Evolutionary conservation across 441 rosid genomes (phyloP), one percentile per base, ranked within the genome.

Genomic region (Arabidopsis hybrid): DNA sequence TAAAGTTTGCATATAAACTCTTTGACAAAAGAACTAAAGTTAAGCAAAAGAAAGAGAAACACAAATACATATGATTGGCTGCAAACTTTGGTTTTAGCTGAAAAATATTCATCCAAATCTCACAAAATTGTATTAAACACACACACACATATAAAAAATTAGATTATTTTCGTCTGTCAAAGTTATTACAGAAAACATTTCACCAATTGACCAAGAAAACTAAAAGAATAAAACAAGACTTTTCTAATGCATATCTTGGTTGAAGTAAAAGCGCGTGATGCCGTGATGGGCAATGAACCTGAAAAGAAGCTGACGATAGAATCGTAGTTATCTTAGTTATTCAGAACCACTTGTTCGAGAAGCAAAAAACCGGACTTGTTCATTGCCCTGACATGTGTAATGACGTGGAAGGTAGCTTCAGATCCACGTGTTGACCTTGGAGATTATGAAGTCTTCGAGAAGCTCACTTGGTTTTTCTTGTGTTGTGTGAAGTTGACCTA

Each of bases 331-430:
- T 9, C 53, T 16, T 16, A 13, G 6, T 9, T 18, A 26, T 26
- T n/a, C 35, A 5, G 26, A 26, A 29, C 51, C 34, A 61, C 75
- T 63, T 69, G 75, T 70, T 76, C 66, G 60, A 38, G 70, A 63
- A 69, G 60, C 75, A 38, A 75, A 67, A 67, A 62, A 29, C 32
- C 4, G 3, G 65, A 53, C 75, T 69, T 36, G 75, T 69, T 57
- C 75, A 56, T 60, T 47, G 39, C 2, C 43, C 70, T 76, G 75
- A 76, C 79, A 76, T 76, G 66, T 63, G 60, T 21, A 3, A 1
- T 69, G 75, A 69, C 70, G 75, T 69, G 71, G 71, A 69, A 63
- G 53, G 45, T 69, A 17, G 18, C 52, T 63, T 64, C 61, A 57
- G 32, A 9, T 47, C 29, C 79, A 76, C 75, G 61, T 56, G 71